These are phyloP conservation scores for Pulicaria dysenterica DNA, from an alignment of 129 eudicot species.

Conservation along the genomic window DNA sequence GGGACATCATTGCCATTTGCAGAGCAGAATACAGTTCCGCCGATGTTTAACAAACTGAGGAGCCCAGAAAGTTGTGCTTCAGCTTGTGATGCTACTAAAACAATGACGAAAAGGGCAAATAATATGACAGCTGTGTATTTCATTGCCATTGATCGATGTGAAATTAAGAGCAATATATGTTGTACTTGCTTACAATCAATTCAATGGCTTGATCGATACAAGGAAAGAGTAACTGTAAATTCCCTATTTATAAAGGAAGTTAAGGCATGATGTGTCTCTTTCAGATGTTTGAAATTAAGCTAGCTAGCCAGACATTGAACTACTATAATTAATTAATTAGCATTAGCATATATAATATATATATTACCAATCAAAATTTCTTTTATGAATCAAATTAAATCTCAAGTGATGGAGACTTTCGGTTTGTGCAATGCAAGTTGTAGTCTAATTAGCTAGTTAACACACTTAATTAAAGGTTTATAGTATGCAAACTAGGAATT, in stretches of 20 bases:
- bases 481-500: no score
- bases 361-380: not conserved
- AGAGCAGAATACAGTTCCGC: conserved; percentile 32
- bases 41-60: conserved; percentile 10
- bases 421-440: no score
- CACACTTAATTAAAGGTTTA: no score
- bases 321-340: no score
- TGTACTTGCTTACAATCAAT: not conserved
- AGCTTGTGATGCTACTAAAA: conserved; percentile 29
- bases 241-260: conserved; percentile 33
- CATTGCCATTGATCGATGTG: conserved; percentile 34
- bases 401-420: no score
- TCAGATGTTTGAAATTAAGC: conserved; percentile 19
- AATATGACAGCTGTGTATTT: conserved; percentile 6
- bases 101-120: conserved; percentile 18
- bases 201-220: conserved; percentile 16
- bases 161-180: conserved; percentile 4
- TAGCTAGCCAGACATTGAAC: no score
- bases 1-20: conserved; percentile 6
- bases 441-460: no score
- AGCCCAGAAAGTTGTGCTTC: conserved; percentile 28
- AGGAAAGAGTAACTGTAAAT: not conserved
- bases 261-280: conserved; percentile 27
- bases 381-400: no score
- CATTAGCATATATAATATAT: not conserved